Base-by-base conservation (phyloP, 2,329 filamentous ascomycete genomes). In the Dendryphion nanum region DNA sequence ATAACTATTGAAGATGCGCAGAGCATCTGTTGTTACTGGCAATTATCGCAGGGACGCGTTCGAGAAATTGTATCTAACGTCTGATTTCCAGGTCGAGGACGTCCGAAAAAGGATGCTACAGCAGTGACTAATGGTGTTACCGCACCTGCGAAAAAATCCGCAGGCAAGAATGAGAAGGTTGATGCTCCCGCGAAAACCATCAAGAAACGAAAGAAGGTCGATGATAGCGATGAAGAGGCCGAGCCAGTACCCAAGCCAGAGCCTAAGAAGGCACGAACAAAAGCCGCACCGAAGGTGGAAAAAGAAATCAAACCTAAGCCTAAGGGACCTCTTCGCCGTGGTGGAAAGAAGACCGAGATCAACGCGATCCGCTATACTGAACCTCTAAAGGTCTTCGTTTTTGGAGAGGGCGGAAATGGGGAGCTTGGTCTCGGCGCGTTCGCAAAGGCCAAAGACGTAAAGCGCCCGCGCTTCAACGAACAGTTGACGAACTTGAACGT, bases 321-420 rank as follows among this genome's bases (percentile, higher is more conserved):
- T 23, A 64, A 63, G 37, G 60, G 59, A 17, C 57, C 62, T 10
- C 50, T 56, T 10, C 61, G 61, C 13, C 38, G 45, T 33, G 48
- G 50, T 33, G 60, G 60, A 32, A 51, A 52, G 45, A 65, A 64
- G 53, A 61, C 42, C 4, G 59, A 76, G 42, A 79, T 86, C 68
- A 89, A 89, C 63, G 61, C 77, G 17, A 72, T 77, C 13, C 85
- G 85, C 4, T 64, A 61, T 45, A 79, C 74, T 0, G 66, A 80
- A 48, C 70, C 73, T 18, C 75, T 93, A 41, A 81, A 90, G 55
- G 72, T 93, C 42, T 91, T 83, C 57, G 85, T 90, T 36, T 91
- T 88, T 53, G 88, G 88, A 36, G 85, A 89, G 63, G 87, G 86
- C 24, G 78, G 78, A 44, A 82, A 81, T n/a, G 87, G 87, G 50